Conservation (phyloP, 805 yeast species). For the Cyberlindnera sargentensis region DNA sequence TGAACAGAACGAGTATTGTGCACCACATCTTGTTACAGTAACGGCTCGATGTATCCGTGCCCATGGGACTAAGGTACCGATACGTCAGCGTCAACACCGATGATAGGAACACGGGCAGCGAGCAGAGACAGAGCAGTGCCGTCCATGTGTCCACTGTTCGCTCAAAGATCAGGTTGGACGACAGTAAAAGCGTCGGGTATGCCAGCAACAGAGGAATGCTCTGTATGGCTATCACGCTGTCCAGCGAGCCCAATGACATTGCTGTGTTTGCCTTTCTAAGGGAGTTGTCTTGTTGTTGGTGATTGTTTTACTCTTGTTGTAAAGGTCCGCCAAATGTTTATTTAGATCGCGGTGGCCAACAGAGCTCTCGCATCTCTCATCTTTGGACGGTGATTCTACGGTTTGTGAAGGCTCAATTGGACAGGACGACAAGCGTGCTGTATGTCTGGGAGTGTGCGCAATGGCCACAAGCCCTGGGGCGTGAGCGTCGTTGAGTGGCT, state of each 20-base stretch:
- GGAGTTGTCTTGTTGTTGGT: not conserved
- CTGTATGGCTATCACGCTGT: constrained; percentile 22
- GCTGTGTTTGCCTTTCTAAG: not conserved
- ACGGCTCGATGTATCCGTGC: not conserved
- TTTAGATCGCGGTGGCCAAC: too few relatives aligned
- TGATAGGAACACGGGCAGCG: constrained; percentile 13
- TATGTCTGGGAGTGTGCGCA: too few relatives aligned
- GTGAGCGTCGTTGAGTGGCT: constrained; percentile 19
- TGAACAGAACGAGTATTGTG: constrained; percentile 8
- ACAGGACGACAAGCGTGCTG: too few relatives aligned
- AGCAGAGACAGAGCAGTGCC: not conserved
- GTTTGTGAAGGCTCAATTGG: too few relatives aligned
- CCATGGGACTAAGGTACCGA: not conserved
- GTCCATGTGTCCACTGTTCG: constrained; percentile 1
- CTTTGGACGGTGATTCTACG: too few relatives aligned
- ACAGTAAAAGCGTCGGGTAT: constrained; percentile 20
- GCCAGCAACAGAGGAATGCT: constrained; percentile 22
- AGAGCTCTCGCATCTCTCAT: too few relatives aligned
- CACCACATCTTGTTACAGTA: constrained; percentile 1
- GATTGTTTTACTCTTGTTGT: too few relatives aligned
- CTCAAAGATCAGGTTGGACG: constrained; percentile 16
- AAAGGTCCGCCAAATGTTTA: too few relatives aligned
- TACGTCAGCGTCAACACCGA: constrained; percentile 9
- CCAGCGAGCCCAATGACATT: not conserved
- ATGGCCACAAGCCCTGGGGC: constrained; percentile 3